Evolutionary conservation across 148 eudicot genomes (phyloP).

Genomic region (Selenicereus undatus): DNA sequence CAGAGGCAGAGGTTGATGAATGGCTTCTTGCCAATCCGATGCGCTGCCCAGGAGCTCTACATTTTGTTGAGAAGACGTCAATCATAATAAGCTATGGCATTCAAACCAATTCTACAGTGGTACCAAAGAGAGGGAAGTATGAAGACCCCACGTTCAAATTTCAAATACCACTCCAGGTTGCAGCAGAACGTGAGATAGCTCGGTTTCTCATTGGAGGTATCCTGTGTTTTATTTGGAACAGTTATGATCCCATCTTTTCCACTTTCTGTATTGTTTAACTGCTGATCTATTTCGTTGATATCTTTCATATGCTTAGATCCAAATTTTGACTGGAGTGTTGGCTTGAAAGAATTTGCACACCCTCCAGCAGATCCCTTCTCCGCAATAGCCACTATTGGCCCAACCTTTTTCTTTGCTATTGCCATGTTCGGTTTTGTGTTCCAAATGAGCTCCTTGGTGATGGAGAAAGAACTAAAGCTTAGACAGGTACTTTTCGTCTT

Average conservation of each 20-base stretch:
- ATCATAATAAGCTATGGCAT: conserved; percentile 77
- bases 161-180: conserved; percentile 93
- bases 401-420: conserved; percentile 87
- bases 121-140: conserved; percentile 45
- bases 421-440: conserved; percentile 93
- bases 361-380: conserved; percentile 58
- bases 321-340: conserved; percentile 74
- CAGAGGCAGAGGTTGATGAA: conserved; percentile 63
- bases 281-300: background rate
- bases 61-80: conserved; percentile 58
- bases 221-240: background rate
- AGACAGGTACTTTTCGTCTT: conserved; percentile 57
- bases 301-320: conserved; percentile 38
- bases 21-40: conserved; percentile 82
- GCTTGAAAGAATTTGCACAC: conserved; percentile 86
- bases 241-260: background rate
- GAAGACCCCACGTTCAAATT: conserved; percentile 90
- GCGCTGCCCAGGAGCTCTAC: conserved; percentile 80
- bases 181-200: conserved; percentile 96
- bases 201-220: conserved; percentile 70
- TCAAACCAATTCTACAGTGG: conserved; percentile 86
- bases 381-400: conserved; percentile 60
- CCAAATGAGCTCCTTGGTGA: conserved; percentile 73
- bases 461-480: conserved; percentile 93
- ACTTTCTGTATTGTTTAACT: background rate